Evolutionary conservation across 495 filamentous ascomycete species (phyloP).

Genomic region (Cenococcum geophilum): DNA sequence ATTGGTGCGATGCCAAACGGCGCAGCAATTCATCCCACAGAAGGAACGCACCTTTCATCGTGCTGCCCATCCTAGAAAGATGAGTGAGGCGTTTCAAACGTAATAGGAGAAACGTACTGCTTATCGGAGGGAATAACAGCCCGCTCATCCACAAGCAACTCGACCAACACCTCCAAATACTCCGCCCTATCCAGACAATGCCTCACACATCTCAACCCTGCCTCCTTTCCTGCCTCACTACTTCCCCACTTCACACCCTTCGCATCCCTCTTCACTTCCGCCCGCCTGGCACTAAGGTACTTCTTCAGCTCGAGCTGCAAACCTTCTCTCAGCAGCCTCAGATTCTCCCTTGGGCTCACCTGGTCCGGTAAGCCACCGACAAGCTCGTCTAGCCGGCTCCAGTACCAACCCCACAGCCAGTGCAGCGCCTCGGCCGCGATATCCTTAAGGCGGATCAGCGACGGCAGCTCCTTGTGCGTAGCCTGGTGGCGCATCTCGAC

Average conservation of each 20-base stretch:
- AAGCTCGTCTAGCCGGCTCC: conserved; percentile 48
- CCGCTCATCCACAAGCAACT: conserved; percentile 24
- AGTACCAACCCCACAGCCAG: conserved; percentile 89
- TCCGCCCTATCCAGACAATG: conserved; percentile 4
- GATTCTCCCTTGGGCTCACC: not conserved
- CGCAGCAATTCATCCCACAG: conserved; percentile 35
- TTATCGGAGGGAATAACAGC: conserved; percentile 28
- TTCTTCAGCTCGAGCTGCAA: conserved; percentile 25
- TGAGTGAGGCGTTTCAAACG: conserved; percentile 6
- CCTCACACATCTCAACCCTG: not conserved
- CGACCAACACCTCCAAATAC: conserved; percentile 10
- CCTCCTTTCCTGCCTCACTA: not conserved
- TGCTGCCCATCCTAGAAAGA: conserved; percentile 10
- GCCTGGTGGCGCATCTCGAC: conserved; percentile 87
- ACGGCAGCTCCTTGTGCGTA: conserved; percentile 80
- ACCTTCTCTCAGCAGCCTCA: conserved; percentile 10
- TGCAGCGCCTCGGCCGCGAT: conserved; percentile 61
- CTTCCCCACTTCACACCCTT: not conserved
- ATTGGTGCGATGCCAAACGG: conserved; percentile 3
- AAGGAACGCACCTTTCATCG: conserved; percentile 35
- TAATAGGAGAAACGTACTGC: conserved; percentile 1
- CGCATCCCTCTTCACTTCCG: conserved; percentile 19
- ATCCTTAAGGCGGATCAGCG: conserved; percentile 59
- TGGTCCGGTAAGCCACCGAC: not conserved
- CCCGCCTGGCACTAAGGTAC: conserved; percentile 25